These are phyloP conservation scores for Mycena vulgaris DNA, from an alignment of 768 basidiomycete species.

Conservation along the genomic window DNA sequence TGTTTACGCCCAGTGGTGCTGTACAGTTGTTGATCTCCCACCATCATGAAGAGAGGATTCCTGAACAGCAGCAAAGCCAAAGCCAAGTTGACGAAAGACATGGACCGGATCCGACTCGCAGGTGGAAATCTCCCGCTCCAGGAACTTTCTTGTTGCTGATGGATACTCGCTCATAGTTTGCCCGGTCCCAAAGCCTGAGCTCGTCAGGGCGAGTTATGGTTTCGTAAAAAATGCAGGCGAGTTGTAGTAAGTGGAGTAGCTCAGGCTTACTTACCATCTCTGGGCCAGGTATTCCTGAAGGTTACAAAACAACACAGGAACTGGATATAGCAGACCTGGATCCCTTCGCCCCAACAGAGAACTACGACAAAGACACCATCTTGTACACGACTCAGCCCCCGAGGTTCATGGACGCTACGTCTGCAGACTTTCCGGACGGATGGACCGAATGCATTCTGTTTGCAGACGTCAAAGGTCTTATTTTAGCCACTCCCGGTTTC, in stretches of 20 bases:
- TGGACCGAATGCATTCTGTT: slow-evolving; percentile 28
- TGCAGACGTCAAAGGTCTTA: slow-evolving; percentile 11
- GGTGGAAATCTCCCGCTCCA: slow-evolving; percentile 15
- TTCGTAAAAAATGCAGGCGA: slow-evolving; percentile 12
- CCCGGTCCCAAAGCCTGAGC: background rate
- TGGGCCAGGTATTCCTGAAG: background rate
- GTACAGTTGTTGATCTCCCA: no score
- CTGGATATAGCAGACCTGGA: background rate
- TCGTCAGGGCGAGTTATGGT: background rate
- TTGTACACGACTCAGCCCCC: slow-evolving; percentile 24
- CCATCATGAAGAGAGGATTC: slow-evolving; percentile 27
- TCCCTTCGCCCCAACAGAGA: background rate
- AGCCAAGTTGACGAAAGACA: slow-evolving; percentile 16
- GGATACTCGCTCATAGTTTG: background rate
- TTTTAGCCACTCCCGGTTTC: slow-evolving; percentile 26
- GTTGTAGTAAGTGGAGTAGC: background rate
- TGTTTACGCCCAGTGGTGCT: no score
- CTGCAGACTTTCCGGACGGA: background rate
- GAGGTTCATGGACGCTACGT: background rate
- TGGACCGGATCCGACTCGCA: slow-evolving; percentile 12
- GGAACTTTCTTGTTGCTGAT: background rate
- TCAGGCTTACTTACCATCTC: no score
- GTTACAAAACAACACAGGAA: slow-evolving; percentile 10
- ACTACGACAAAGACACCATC: background rate
- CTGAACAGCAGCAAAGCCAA: slow-evolving; percentile 21